A percentile compares a stretch with the other conserved stretches of the same genome.
Conservation (phyloP, 2,329 filamentous ascomycete genomes). For the Proliferodiscus dingleyae region DNA sequence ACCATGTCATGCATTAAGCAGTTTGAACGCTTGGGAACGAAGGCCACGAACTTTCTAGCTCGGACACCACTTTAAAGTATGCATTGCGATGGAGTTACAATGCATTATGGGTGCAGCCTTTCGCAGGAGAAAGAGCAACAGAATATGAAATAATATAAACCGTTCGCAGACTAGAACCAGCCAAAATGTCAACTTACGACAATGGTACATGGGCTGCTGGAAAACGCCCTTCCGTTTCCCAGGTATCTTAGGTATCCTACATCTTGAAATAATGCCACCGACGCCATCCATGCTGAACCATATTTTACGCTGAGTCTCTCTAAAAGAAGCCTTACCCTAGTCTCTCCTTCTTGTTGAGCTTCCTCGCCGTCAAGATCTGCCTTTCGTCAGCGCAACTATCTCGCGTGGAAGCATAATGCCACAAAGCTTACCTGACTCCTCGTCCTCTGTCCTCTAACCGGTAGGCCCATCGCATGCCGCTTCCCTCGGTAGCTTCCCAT, state of each 20-base stretch:
- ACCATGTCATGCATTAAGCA: no score
- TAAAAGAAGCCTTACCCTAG: slow-evolving; percentile 29
- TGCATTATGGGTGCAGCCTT: no score
- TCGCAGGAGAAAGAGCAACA: no score
- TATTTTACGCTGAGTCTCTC: slow-evolving; percentile 2
- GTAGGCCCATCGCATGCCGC: slow-evolving; percentile 87
- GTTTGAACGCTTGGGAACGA: no score
- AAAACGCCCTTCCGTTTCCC: not conserved
- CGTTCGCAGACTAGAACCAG: no score
- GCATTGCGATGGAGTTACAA: no score
- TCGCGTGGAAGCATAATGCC: not conserved
- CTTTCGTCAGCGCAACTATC: slow-evolving; percentile 12
- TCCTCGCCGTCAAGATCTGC: slow-evolving; percentile 54
- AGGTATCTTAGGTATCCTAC: not conserved
- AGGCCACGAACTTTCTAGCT: no score
- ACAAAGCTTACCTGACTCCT: slow-evolving; percentile 62
- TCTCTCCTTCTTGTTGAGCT: slow-evolving; percentile 55
- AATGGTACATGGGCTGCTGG: no score
- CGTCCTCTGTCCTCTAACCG: slow-evolving; percentile 85
- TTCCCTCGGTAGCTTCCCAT: slow-evolving; percentile 87
- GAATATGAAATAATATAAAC: no score
- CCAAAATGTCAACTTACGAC: no score
- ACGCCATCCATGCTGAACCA: not conserved
- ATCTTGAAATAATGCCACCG: not conserved
- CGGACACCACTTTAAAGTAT: no score